Base-by-base conservation (phyloP, 2,329 filamentous ascomycete genomes). In the Cryphonectria carpinicola region DNA sequence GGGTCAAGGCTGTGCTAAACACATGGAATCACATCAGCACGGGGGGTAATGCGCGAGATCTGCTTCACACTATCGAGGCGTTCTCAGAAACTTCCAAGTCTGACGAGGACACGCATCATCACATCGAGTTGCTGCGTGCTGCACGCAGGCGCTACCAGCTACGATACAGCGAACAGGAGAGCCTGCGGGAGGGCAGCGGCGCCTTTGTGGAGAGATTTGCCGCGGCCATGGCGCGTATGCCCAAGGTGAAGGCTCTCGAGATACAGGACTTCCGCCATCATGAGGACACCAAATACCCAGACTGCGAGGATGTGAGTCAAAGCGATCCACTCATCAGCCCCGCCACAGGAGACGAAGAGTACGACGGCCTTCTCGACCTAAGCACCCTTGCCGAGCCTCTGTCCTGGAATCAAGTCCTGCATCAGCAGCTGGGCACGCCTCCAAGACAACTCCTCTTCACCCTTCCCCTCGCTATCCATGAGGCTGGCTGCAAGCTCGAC, bases 381-480 rank as follows among this genome's bases (percentile, higher is more conserved):
- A 63, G 68, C 46, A 66, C 67, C 14, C 37, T 74, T 1, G 35
- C 66, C 25, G 63, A 71, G 17, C 73, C 73, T 1, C 64, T 71
- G 8, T 71, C 73, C 39, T 65, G 66, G 35, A 56, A 65, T 28
- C 68, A 71, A 4, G 69, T 61, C 0, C 35, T n/a, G 22, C 60
- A 56, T 17, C 41, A 54, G 3, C 58, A 46, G 8, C 37, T 70
- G n/a, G 64, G 61, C 49, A 62, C 35, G 0, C 65, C 70, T 5
- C 68, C 68, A 2, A 22, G 54, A 3, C 60, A 70, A 28, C n/a
- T 70, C 3, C 32, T 70, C 4, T 67, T 67, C 43, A n/a, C 11
- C 35, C 61, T 72, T 22, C 70, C 70, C 4, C 14, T 22, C 6
- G 58, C 60, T 8, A 32, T 72, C 0, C 41, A 67, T 2, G 32